Evolutionary conservation across 306 rosid genomes (phyloP), one percentile per base, ranked within the genome.

Genomic region (Quercus gilva): DNA sequence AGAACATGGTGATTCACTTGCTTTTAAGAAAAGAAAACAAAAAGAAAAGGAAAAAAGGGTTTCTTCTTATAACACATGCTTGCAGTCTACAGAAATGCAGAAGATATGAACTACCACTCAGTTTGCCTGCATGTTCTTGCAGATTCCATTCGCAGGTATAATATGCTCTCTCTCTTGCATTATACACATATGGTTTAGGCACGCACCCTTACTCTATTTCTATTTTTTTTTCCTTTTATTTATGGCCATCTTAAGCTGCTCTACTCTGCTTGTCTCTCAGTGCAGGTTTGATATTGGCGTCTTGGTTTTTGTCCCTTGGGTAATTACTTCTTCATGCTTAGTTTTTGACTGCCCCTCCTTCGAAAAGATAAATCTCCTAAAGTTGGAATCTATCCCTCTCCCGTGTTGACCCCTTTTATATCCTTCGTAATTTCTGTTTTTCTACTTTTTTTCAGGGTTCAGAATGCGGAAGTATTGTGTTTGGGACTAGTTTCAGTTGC

Each of bases 121-220:
- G 94, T 93, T 84, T 96, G 87, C 86, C 85, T 96, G 74, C 98
- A 96, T 60, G 97, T 96, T 79, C 91, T 96, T 75, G 91, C 99
- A 78, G 99, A 96, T 90, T 96, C 99, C 78, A 89, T 93, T 81
- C 98, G 98, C 88, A 96, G 99, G 99, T 95, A 89, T 12, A 73
- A 80, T 76, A 71, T 55, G 23, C 74, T 76, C n/a, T 64, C 58
- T 78, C 76, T 70, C 41, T 29, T 26, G 20, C n/a, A 7, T 14
- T 26, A 13, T 28, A 63, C 68, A 21, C 56, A 31, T 75, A 76
- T 55, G n/a, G 41, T 74, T 74, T 52, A 15, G 68, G 82, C 53
- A 51, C 65, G 76, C 68, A 76, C 37, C 45, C 55, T 6, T 69
- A 70, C 79, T 29, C 53, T 25, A 53, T 18, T 8, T 73, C 41